Evolutionary conservation across 345 rosid genomes (phyloP), one percentile per base, ranked within the genome.

Genomic region (Camelina laxa): DNA sequence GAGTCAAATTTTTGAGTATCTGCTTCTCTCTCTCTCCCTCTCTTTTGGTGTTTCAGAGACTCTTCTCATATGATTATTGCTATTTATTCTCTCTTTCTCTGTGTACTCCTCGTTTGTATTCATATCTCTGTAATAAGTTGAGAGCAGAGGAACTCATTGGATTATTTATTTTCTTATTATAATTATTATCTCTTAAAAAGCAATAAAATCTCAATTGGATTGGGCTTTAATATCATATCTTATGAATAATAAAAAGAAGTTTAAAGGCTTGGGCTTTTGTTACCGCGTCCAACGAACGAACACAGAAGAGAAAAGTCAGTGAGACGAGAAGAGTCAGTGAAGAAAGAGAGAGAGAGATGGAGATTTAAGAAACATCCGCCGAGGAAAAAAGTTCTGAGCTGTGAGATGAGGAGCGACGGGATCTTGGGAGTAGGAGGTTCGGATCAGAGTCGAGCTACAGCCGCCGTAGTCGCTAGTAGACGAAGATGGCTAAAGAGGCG

Each of bases 351-450:
- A 35, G 1, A 21, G 35, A 53, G 55, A 49, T 4, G 4, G 50
- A 72, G 68, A 59, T 69, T 54, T 33, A 53, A 76, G 50, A 30
- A 51, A 49, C 30, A 30, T 6, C 0, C 0, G 16, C 19, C 1
- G 30, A 22, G 50, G 7, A 31, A 36, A 27, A 19, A 19, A 30
- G 36, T 20, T 4, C 21, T 3, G 9, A 4, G 22, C 20, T n/a
- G n/a, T 13, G 31, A 22, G 19, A 87, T 91, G 94, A 80, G 80
- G 48, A 78, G 80, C 66, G 89, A 80, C 66, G 94, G 91, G 91
- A 87, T 91, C 86, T 84, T 93, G 82, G 97, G 93, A n/a, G 68
- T 20, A 48, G 70, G 75, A 39, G 82, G 81, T 69, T 79, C 77
- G 3, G 85, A 68, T 61, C 74, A 75, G 33, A 60, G 27, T 71